These are phyloP conservation scores for Citrus australasica DNA, from an alignment of 345 rosid species.

Conservation along the genomic window DNA sequence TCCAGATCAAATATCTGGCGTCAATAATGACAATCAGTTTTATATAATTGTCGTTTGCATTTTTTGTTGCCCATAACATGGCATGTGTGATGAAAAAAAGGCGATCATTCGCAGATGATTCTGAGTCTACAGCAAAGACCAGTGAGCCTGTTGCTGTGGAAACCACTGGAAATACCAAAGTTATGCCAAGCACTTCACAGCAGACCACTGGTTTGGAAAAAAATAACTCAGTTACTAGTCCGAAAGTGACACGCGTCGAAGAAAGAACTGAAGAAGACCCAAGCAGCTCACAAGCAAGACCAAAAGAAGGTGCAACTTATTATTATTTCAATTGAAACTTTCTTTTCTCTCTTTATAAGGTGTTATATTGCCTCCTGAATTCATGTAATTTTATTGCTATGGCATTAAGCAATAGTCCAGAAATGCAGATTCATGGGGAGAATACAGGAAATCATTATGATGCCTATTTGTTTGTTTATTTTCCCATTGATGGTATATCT, in stretches of 20 bases:
- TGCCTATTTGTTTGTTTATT: neutral
- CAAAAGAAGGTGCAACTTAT: constrained; percentile 60
- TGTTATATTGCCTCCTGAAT: neutral
- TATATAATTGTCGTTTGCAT: neutral
- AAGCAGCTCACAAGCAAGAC: constrained; percentile 54
- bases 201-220: constrained; percentile 18
- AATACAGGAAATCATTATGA: neutral
- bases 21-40: neutral
- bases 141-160: constrained; percentile 22
- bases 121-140: constrained; percentile 30
- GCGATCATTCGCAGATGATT: constrained; percentile 39
- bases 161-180: constrained; percentile 25
- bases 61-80: neutral
- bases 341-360: neutral
- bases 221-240: constrained; percentile 28
- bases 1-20: neutral
- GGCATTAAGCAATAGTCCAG: neutral
- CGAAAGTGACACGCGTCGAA: constrained; percentile 16
- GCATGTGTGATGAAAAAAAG: neutral
- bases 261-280: constrained; percentile 53
- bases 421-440: neutral
- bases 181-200: constrained; percentile 20
- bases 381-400: neutral
- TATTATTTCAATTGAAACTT: neutral
- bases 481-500: neutral